Conservation (phyloP, 2,329 filamentous ascomycete genomes). For the Colletotrichum destructivum region DNA sequence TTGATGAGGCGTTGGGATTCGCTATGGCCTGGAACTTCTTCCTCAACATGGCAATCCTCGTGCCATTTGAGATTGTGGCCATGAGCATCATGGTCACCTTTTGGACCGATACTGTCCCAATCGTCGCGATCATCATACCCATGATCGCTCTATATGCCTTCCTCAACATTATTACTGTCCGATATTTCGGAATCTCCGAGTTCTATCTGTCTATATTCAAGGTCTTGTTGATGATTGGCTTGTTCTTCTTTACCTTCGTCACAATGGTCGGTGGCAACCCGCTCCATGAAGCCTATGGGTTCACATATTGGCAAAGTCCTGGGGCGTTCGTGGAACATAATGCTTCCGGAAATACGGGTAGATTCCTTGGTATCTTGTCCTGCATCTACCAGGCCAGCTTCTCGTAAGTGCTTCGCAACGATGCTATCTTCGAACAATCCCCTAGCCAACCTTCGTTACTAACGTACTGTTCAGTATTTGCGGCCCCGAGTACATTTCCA, state of each 20-base stretch:
- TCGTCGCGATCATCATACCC: conserved; percentile 28
- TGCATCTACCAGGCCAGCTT: background rate
- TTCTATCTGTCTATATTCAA: conserved; percentile 76
- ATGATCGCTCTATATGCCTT: conserved; percentile 4
- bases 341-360: conserved; percentile 70
- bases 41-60: conserved; percentile 65
- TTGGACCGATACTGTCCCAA: conserved; percentile 53
- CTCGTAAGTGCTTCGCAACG: background rate
- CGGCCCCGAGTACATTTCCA: conserved; percentile 78
- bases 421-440: too few species aligned
- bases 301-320: conserved; percentile 78
- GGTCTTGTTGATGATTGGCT: conserved; percentile 72
- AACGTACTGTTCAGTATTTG: conserved; percentile 70
- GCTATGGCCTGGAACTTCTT: conserved; percentile 66
- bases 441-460: background rate
- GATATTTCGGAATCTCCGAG: conserved; percentile 79
- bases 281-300: conserved; percentile 72
- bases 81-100: conserved; percentile 56
- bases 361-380: conserved; percentile 58
- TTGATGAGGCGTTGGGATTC: conserved; percentile 65
- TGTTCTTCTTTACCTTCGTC: conserved; percentile 74
- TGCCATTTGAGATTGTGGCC: conserved; percentile 67
- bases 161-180: conserved; percentile 56
- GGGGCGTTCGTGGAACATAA: conserved; percentile 53
- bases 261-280: conserved; percentile 75